Percentiles rank a stretch among this genome's conserved stretches.
Conservation (phyloP, 2,329 filamentous ascomycete genomes). For the Colletotrichum phormii region DNA sequence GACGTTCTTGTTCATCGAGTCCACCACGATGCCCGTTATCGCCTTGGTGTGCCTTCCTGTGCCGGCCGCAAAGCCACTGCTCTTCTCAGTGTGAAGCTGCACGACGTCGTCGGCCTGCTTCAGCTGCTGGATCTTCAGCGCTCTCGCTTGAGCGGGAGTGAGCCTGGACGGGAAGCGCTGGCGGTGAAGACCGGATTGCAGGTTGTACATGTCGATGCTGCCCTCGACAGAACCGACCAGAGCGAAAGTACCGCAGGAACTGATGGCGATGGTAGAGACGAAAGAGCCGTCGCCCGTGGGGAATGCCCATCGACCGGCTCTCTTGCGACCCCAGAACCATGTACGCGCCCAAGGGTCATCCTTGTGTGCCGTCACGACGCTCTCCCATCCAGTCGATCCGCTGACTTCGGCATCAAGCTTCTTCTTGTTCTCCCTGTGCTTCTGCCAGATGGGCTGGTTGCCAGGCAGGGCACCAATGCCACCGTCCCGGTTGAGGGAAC, state of each 20-base stretch:
- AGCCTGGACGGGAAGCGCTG: conserved; percentile 87
- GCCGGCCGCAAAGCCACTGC: conserved; percentile 58
- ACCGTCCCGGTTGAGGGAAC: conserved; percentile 92
- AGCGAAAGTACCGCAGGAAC: conserved; percentile 93
- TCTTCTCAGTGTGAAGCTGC: conserved; percentile 61
- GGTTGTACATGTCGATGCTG: conserved; percentile 93
- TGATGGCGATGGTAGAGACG: conserved; percentile 89
- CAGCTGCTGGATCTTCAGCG: conserved; percentile 75
- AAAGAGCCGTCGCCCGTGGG: conserved; percentile 85
- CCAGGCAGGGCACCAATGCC: conserved; percentile 89
- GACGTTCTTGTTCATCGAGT: conserved; percentile 87
- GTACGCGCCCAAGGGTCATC: conserved; percentile 87
- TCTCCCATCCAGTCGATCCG: conserved; percentile 93
- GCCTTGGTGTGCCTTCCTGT: conserved; percentile 82
- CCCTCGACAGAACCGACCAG: conserved; percentile 87
- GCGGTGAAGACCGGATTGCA: conserved; percentile 91
- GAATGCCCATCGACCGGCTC: conserved; percentile 92
- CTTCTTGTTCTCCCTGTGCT: conserved; percentile 73
- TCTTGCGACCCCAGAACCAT: conserved; percentile 98
- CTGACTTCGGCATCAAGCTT: conserved; percentile 77
- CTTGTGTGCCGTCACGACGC: conserved; percentile 91
- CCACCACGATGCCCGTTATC: conserved; percentile 88
- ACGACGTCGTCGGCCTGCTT: conserved; percentile 68
- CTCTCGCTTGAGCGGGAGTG: conserved; percentile 82
- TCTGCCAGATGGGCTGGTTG: conserved; percentile 85